Base-by-base conservation (phyloP, 129 eudicot genomes). In the Kitagawia praeruptora region DNA sequence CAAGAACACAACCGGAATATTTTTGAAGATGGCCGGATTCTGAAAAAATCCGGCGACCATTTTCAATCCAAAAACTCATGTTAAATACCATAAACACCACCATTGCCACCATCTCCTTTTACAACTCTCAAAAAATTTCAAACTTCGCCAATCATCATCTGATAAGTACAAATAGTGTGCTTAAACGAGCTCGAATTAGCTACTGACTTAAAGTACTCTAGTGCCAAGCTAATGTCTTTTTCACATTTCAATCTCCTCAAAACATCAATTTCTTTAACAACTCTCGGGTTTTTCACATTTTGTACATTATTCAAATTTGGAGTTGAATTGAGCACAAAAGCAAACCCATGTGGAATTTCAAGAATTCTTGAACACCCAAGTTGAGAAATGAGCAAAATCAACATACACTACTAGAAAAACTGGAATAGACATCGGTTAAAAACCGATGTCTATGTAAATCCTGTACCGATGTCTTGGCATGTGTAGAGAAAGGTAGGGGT, bases 121-220 rank as follows among this genome's bases (percentile, higher is more conserved):
- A n/a, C n/a, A n/a, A n/a, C n/a, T n/a, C n/a, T n/a, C n/a, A n/a
- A n/a, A n/a, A n/a, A n/a, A n/a, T n/a, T n/a, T n/a, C n/a, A n/a
- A n/a, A n/a, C n/a, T n/a, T n/a, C n/a, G n/a, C n/a, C n/a, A n/a
- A 91, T 90, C 84, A 94, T 90, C 76, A 76, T 80, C 79, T 80
- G 80, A 84, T 91, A 94, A 12, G 97, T 94, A 75, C 83, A 84
- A 49, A 84, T 53, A 37, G 98, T 94, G 75, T 94, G 98, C 77
- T 85, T 89, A 80, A 91, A 91, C 37, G 34, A 37, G 18, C 71
- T 83, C 21, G 89, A 84, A 87, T 91, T 89, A 45, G 93, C 77
- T 72, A 91, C 31, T 0, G 84, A 91, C 78, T 83, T 92, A 76
- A 94, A 94, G 82, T 85, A 94, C 56, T 88, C 83, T 15, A 87